Base-by-base conservation (phyloP, 2,329 filamentous ascomycete species). In the Fusarium longipes region DNA sequence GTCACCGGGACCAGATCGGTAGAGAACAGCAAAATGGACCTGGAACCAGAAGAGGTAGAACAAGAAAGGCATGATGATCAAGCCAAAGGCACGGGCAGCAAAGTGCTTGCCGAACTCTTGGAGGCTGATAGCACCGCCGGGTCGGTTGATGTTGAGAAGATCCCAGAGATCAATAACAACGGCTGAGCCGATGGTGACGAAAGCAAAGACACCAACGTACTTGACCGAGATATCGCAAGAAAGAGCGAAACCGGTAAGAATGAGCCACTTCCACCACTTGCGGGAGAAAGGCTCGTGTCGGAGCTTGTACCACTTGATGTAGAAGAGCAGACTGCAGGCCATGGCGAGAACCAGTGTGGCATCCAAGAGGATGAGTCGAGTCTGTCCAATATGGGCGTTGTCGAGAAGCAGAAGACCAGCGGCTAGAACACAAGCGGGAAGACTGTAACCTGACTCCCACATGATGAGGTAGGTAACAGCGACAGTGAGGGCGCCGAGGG, bases 21-120 rank as follows among this genome's bases (percentile, higher is more conserved):
- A 91, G 65, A 99, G 86, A 73, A 99, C 93, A 42, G 93, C 86
- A 79, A 99, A 99, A 82, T 99, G 96, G 29, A 99, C 94, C 85
- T 99, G 96, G 89, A 99, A 99, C 96, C 96, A 99, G 86, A 99
- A 98, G 44, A 99, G 87, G 80, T 99, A 99, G 81, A 99, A 96
- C 75, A 98, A 84, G 84, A 99, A 97, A 15, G 96, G 96, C 70
- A 98, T 87, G 70, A 97, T 78, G 72, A 98, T 93, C 56, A 99
- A 84, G 15, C 92, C 94, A 67, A 96, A 83, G n/a, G 90, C 87
- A 51, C 96, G 92, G 65, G 96, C 96, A 36, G 83, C 87, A 77
- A 99, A 96, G 81, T 99, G 96, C 82, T 96, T 95, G 69, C 85
- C 87, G 77, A 97, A 98, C 39, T 92, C 86, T 47, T 87, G 83